A percentile compares a stretch with the other conserved stretches of the same genome.
phyloP scores from a whole-genome alignment of 2,329 filamentous ascomycete species.

The Pseudocercospora vitis region DNA sequence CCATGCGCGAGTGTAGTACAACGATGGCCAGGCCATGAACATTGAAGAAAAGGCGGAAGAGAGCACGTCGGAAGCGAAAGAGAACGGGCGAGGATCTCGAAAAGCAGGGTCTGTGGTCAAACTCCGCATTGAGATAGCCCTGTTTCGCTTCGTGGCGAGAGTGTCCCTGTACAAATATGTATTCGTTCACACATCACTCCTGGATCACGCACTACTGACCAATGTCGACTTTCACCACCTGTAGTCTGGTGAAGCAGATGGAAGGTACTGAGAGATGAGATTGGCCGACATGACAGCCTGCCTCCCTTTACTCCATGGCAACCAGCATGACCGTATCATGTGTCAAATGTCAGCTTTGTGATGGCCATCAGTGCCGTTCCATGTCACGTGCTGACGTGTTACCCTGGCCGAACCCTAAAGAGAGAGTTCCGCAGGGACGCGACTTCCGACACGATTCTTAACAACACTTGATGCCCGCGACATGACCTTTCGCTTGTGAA shows the following conservation, averaged over 20 bases:
- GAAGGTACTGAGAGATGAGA: too few species aligned
- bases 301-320: too few species aligned
- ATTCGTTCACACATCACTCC: not conserved
- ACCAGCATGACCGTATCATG: too few species aligned
- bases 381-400: conserved; percentile 9
- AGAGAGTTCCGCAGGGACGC: not conserved
- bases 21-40: conserved; percentile 33
- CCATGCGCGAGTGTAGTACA: conserved; percentile 31
- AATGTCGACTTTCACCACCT: not conserved
- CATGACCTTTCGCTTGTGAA: too few species aligned
- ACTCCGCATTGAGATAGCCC: conserved; percentile 20
- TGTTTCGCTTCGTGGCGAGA: not conserved
- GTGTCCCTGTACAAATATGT: conserved; percentile 13
- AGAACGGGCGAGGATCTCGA: conserved; percentile 29
- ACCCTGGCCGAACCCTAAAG: conserved; percentile 7
- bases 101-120: conserved; percentile 23
- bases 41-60: conserved; percentile 31
- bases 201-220: not conserved
- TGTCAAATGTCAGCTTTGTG: too few species aligned
- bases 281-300: too few species aligned
- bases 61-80: conserved; percentile 31
- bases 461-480: too few species aligned
- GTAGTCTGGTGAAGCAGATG: too few species aligned
- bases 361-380: not conserved
- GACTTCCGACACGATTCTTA: not conserved